Evolutionary conservation across 345 rosid genomes (phyloP), one percentile per base, ranked within the genome.

Genomic region (sweet orange (Citrus sinensis)): DNA sequence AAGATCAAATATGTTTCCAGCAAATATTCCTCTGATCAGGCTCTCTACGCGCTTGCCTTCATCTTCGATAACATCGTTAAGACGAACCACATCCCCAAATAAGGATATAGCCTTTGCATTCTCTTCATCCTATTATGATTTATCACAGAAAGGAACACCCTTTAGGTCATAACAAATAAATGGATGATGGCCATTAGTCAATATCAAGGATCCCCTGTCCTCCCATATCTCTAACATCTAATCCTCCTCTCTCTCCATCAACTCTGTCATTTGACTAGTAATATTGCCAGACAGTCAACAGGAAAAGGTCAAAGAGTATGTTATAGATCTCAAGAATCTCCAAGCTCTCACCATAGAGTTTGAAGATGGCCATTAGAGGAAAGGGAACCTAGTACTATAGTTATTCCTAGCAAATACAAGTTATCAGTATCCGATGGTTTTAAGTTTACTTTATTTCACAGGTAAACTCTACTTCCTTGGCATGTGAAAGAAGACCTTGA

Each of bases 1-100:
- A 42, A 97, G 92, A 83, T 97, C 99, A 79, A 97, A 93, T 81
- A 97, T 94, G 74, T 97, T 97, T 86, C 98, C 98, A 35, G 98
- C 98, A 83, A 97, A 97, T 24, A 97, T 88, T 74, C 99, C 99
- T 84, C 87, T 89, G 66, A 90, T 87, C 37, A 97, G 85, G 86
- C 80, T 92, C 82, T 94, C 98, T 61, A 94, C 68, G 61, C 90
- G 91, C 71, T 90, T 83, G 70, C 83, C 83, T 62, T 78, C 94
- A 67, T 92, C 98, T 42, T 90, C 93, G 77, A 93, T 91, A 46
- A 84, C 88, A 86, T 93, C 97, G 83, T 85, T 91, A 29, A 94
- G 87, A 84, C 73, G 85, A 37, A 94, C 89, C 69, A 94, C 98
- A 42, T 94, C 87, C 25, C 69, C 82, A 80, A 97, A 97, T 11